These are phyloP conservation scores for Coemansia sp. DNA, from an alignment of 192 early-diverging fungal genomes.

Conservation along the genomic window DNA sequence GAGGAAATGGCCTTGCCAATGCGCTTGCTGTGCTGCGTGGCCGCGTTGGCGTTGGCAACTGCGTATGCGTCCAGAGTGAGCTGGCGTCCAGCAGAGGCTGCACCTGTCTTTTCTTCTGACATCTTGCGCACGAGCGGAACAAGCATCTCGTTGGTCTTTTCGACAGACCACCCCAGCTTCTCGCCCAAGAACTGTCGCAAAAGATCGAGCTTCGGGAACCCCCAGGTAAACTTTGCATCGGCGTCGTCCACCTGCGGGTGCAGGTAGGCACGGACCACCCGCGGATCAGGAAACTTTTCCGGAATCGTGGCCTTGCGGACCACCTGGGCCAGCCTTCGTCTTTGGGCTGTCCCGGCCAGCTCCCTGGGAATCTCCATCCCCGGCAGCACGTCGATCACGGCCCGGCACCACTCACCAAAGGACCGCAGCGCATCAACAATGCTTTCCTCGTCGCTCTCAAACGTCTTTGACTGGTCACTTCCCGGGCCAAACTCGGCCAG, in stretches of 20 bases:
- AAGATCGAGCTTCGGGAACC: conserved; percentile 50
- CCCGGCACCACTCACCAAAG: conserved; percentile 44
- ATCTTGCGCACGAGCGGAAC: conserved; percentile 50
- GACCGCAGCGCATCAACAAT: conserved; percentile 23
- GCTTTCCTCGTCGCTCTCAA: conserved; percentile 22
- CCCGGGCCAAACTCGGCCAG: conserved; percentile 65
- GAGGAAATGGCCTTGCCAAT: conserved; percentile 43
- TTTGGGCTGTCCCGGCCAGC: conserved; percentile 23
- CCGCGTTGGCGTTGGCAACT: background rate
- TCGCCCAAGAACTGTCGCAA: conserved; percentile 50
- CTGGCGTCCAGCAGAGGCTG: conserved; percentile 11
- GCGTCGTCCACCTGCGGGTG: conserved; percentile 64
- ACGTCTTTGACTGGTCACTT: conserved; percentile 8
- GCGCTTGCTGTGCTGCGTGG: conserved; percentile 31
- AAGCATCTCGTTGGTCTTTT: conserved; percentile 47
- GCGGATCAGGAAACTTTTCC: conserved; percentile 72
- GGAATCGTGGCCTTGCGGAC: conserved; percentile 69
- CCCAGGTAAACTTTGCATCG: conserved; percentile 31
- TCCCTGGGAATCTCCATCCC: conserved; percentile 39
- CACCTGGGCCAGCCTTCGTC: conserved; percentile 56
- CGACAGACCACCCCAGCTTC: conserved; percentile 42
- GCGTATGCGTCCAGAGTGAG: conserved; percentile 32
- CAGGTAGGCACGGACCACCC: conserved; percentile 75
- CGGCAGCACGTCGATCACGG: conserved; percentile 47
- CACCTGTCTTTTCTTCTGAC: conserved; percentile 12